A percentile compares a stretch with the other conserved stretches of the same genome.
Conservation (phyloP, 495 filamentous ascomycete genomes). For the Endocarpon pusillum region DNA sequence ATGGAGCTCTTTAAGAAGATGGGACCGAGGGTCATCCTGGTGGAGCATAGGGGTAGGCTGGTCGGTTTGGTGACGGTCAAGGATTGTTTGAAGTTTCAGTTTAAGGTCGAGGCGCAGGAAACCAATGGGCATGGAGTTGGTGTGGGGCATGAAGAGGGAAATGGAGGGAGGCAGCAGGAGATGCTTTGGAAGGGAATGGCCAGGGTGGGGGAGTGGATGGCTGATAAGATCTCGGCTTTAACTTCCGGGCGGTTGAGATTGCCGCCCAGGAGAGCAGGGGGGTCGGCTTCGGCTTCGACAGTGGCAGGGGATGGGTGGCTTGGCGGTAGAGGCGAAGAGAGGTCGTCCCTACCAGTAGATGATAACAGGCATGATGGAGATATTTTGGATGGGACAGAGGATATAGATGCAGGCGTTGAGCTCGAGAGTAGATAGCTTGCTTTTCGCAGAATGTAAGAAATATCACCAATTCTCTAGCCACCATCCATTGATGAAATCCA, state of each 20-base stretch:
- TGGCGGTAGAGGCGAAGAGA: conserved; percentile 11
- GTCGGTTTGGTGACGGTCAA: conserved; percentile 86
- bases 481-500: too few species aligned
- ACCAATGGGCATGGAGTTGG: conserved; percentile 34
- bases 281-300: conserved; percentile 5
- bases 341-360: too few species aligned
- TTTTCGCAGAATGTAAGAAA: too few species aligned
- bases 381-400: conserved; percentile 53
- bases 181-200: conserved; percentile 50
- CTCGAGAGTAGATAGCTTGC: conserved; percentile 38
- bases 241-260: conserved; percentile 26
- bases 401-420: conserved; percentile 44
- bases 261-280: conserved; percentile 7
- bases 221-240: conserved; percentile 27
- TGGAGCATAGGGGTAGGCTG: conserved; percentile 75
- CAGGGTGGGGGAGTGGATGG: conserved; percentile 36
- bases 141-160: conserved; percentile 11
- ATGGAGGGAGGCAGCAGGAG: conserved; percentile 34
- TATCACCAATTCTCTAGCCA: too few species aligned
- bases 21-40: conserved; percentile 81
- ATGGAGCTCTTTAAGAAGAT: conserved; percentile 99
- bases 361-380: too few species aligned
- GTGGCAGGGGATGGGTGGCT: conserved; percentile 14
- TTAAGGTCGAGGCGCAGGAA: conserved; percentile 86
- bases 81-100: conserved; percentile 94